Evolutionary conservation across 208 protist genomes (phyloP).

Genomic region (Leptomonas pyrrhocoris): DNA sequence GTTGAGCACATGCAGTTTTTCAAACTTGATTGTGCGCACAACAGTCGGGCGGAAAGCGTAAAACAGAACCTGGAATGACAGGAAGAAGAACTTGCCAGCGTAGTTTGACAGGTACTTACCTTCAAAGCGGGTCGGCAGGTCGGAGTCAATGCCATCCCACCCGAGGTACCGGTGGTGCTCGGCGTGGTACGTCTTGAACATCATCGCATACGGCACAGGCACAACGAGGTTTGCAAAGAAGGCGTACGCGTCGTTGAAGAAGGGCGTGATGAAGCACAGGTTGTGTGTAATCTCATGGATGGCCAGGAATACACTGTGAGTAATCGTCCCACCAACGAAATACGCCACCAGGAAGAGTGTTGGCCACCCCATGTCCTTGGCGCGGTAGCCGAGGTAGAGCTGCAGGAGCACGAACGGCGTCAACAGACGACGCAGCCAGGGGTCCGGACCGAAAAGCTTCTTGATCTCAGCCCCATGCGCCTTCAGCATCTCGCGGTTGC

Average conservation of each 20-base stretch:
- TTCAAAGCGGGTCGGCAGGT: constrained; percentile 87
- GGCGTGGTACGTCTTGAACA: constrained; percentile 93
- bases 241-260: constrained; percentile 83
- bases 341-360: constrained; percentile 69
- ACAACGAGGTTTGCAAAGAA: constrained; percentile 90
- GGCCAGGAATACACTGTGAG: constrained; percentile 83
- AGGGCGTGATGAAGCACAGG: constrained; percentile 73
- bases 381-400: constrained; percentile 58
- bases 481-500: constrained; percentile 81
- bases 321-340: constrained; percentile 84
- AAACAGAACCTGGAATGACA: constrained; percentile 89
- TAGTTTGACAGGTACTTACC: constrained; percentile 66
- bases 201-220: constrained; percentile 88
- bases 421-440: constrained; percentile 47
- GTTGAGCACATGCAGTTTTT: constrained; percentile 62
- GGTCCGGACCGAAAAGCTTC: constrained; percentile 74
- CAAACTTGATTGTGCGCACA: constrained; percentile 63
- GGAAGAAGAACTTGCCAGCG: constrained; percentile 80
- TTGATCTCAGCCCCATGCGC: constrained; percentile 80
- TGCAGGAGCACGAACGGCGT: constrained; percentile 68
- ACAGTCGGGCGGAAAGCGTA: constrained; percentile 89
- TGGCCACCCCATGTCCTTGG: constrained; percentile 73
- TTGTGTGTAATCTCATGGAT: constrained; percentile 94
- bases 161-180: constrained; percentile 94
- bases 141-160: constrained; percentile 84